A percentile compares a stretch with the other conserved stretches of the same genome.
Conservation (phyloP, 2,329 filamentous ascomycete species). For the Colletotrichum orchidophilum region DNA sequence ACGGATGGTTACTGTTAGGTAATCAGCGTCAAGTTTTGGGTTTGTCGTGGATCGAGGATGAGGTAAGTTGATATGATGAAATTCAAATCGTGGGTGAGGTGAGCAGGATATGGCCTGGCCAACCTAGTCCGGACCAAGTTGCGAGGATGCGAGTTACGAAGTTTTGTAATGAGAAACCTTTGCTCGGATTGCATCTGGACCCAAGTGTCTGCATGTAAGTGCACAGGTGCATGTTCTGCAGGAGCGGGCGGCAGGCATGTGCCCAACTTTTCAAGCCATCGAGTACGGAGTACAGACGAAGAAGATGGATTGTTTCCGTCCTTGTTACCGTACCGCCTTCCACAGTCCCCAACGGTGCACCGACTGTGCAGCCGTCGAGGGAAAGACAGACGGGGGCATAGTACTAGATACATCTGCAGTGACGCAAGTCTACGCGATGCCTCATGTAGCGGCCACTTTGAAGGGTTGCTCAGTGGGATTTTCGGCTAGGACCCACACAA, state of each 20-base stretch:
- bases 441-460: not conserved
- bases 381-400: not conserved
- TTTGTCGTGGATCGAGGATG: not conserved
- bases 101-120: conserved; percentile 7
- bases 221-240: conserved; percentile 1
- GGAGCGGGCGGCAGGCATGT: not conserved
- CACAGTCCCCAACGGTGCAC: not conserved
- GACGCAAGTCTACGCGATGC: not conserved
- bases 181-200: conserved; percentile 16
- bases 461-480: conserved; percentile 7
- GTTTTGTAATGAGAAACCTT: not conserved
- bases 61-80: not conserved
- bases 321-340: not conserved
- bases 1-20: not conserved
- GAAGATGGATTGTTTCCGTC: not conserved
- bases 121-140: not conserved
- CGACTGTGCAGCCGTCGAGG: not conserved
- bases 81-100: conserved; percentile 11
- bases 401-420: not conserved
- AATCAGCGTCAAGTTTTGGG: not conserved
- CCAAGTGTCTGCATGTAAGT: conserved; percentile 8
- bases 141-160: not conserved
- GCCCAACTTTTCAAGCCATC: not conserved
- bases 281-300: not conserved
- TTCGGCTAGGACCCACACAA: conserved; percentile 1